Percentiles rank a stretch among this genome's conserved stretches.
Evolutionary conservation across 2,329 filamentous ascomycete species (phyloP).

Genomic region (Diplodia mutila): DNA sequence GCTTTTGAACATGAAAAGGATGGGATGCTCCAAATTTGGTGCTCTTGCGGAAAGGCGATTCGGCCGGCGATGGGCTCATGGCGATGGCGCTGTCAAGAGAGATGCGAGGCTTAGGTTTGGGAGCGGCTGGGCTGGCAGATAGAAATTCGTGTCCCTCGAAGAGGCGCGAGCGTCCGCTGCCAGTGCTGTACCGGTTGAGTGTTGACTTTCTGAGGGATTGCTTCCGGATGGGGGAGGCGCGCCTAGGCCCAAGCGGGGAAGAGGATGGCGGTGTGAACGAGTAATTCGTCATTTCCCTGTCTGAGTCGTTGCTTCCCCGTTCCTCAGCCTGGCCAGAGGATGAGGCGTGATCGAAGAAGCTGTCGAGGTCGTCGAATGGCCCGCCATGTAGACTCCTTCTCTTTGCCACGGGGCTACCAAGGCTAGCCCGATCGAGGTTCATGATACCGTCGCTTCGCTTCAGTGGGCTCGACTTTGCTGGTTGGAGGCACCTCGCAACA

Average conservation of each 20-base stretch:
- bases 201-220: constrained; percentile 85
- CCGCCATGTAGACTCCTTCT: constrained; percentile 83
- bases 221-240: constrained; percentile 40
- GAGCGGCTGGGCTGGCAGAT: constrained; percentile 56
- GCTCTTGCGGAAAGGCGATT: constrained; percentile 56
- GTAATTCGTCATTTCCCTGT: constrained; percentile 38
- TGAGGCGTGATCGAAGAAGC: constrained; percentile 70
- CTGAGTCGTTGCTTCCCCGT: constrained; percentile 31
- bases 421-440: constrained; percentile 77
- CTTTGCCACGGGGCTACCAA: constrained; percentile 88
- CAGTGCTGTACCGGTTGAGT: constrained; percentile 70
- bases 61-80: constrained; percentile 67
- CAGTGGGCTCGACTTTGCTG: constrained; percentile 75
- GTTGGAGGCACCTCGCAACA: constrained; percentile 53
- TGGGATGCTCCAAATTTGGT: constrained; percentile 36
- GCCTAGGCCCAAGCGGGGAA: constrained; percentile 30
- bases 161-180: constrained; percentile 43
- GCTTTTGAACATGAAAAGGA: constrained; percentile 33
- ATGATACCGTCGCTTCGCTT: constrained; percentile 91
- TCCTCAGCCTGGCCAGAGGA: constrained; percentile 30
- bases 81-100: constrained; percentile 79
- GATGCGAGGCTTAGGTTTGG: constrained; percentile 68
- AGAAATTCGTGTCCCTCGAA: constrained; percentile 57
- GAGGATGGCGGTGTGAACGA: constrained; percentile 45
- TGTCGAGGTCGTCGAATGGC: constrained; percentile 64